phyloP scores from a whole-genome alignment of 352 stramenopile genomes.

The Thalassiosira mediterranea region DNA sequence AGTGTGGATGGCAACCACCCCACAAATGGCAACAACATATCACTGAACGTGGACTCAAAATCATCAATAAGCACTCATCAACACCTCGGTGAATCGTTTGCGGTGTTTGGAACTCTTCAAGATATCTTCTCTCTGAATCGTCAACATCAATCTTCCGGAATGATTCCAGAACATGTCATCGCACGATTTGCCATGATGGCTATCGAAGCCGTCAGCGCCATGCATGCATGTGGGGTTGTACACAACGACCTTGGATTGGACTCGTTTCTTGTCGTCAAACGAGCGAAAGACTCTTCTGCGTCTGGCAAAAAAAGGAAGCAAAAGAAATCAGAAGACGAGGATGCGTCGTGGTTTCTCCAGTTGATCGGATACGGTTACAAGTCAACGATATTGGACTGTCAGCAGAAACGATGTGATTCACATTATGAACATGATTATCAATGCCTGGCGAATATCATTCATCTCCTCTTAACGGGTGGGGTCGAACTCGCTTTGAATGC shows the following conservation, averaged over 20 bases:
- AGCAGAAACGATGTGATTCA: slow-evolving; percentile 11
- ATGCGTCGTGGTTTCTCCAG: slow-evolving; percentile 43
- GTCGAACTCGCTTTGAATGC: slow-evolving; percentile 37
- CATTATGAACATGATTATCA: slow-evolving; percentile 57
- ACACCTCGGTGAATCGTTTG: too few relatives aligned
- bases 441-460: slow-evolving; percentile 53
- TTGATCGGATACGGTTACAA: slow-evolving; percentile 53
- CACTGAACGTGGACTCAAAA: slow-evolving; percentile 19
- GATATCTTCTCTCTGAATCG: slow-evolving; percentile 48
- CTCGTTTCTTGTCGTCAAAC: slow-evolving; percentile 54
- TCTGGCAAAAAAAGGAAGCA: slow-evolving; percentile 10
- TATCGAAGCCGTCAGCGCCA: slow-evolving; percentile 46
- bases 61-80: too few relatives aligned
- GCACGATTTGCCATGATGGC: slow-evolving; percentile 37
- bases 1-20: neutral
- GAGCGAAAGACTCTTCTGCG: neutral
- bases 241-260: slow-evolving; percentile 56
- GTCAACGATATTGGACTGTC: slow-evolving; percentile 27
- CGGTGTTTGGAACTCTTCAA: slow-evolving; percentile 55
- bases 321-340: neutral
- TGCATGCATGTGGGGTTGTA: slow-evolving; percentile 45
- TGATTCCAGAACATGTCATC: slow-evolving; percentile 50
- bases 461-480: slow-evolving; percentile 51
- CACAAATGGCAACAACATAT: slow-evolving; percentile 3
- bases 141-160: slow-evolving; percentile 48